Conservation (phyloP, 148 eudicot genomes). For the Heliosperma pusillum region DNA sequence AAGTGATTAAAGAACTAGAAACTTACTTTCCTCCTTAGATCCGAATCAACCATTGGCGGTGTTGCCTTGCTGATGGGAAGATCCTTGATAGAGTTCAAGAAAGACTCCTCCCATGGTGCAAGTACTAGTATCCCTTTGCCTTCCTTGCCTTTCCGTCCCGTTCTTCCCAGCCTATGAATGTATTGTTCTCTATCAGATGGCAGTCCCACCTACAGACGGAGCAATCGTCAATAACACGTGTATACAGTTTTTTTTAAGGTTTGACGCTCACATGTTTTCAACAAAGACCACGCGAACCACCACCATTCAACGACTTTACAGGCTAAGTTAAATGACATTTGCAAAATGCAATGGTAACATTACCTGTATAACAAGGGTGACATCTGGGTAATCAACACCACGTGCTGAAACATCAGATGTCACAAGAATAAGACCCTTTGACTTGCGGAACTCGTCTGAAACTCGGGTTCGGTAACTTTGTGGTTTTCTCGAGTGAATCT, state of each 20-base stretch:
- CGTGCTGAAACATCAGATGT: constrained; percentile 98
- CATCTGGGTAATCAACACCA: constrained; percentile 99
- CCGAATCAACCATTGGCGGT: constrained; percentile 60
- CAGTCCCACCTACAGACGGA: constrained; percentile 59
- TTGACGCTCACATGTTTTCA: background rate
- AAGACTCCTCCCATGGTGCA: constrained; percentile 87
- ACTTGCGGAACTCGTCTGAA: constrained; percentile 87
- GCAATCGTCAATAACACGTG: background rate
- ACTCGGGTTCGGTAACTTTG: constrained; percentile 88
- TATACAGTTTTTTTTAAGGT: background rate
- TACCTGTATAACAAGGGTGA: constrained; percentile 91
- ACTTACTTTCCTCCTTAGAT: constrained; percentile 60
- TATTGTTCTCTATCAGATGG: constrained; percentile 89
- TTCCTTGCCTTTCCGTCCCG: constrained; percentile 97
- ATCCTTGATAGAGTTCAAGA: constrained; percentile 64
- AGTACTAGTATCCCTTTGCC: constrained; percentile 80
- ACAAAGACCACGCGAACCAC: background rate
- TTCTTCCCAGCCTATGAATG: constrained; percentile 96
- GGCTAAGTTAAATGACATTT: background rate
- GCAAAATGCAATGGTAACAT: background rate
- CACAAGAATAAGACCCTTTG: constrained; percentile 90
- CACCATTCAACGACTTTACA: no score
- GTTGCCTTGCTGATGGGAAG: constrained; percentile 67
- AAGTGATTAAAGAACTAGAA: background rate
- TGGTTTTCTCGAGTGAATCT: constrained; percentile 89